Conservation (phyloP, 2,329 filamentous ascomycete genomes). For the Neofusicoccum cordaticola region DNA sequence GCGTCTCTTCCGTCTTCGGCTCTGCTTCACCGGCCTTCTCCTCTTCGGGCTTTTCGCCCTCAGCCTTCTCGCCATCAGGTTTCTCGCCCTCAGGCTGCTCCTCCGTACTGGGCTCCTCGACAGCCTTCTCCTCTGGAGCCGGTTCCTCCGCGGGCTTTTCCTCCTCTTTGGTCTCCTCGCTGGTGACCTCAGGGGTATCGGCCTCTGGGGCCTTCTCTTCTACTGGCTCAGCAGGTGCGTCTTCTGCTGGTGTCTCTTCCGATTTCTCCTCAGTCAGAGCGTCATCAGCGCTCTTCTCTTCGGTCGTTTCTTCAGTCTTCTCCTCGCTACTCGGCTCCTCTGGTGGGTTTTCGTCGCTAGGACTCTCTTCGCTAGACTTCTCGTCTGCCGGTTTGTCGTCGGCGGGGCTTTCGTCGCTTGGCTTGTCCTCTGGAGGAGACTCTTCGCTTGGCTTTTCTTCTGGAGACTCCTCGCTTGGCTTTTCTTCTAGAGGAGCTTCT, state of each 20-base stretch:
- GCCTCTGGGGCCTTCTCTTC: neutral
- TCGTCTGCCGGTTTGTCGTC: neutral
- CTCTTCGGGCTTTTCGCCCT: neutral
- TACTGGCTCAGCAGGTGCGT: neutral
- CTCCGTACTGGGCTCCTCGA: neutral
- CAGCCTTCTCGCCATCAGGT: neutral
- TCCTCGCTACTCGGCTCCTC: neutral
- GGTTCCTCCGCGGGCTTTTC: neutral
- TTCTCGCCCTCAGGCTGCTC: neutral
- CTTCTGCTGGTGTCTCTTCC: neutral
- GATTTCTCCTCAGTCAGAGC: neutral
- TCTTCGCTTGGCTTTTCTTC: neutral
- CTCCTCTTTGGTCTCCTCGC: neutral
- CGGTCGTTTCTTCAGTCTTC: neutral
- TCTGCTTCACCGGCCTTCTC: neutral
- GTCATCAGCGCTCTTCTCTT: neutral
- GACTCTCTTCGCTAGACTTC: neutral
- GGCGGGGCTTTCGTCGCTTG: neutral
- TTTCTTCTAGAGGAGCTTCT: neutral
- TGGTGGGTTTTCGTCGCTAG: neutral
- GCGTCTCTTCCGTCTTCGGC: neutral
- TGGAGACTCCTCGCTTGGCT: neutral
- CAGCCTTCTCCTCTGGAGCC: neutral
- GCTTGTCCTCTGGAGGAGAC: neutral
- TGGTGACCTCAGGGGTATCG: neutral